phyloP scores from a whole-genome alignment of 2,329 filamentous ascomycete genomes.

The Cercospora berteroae region DNA sequence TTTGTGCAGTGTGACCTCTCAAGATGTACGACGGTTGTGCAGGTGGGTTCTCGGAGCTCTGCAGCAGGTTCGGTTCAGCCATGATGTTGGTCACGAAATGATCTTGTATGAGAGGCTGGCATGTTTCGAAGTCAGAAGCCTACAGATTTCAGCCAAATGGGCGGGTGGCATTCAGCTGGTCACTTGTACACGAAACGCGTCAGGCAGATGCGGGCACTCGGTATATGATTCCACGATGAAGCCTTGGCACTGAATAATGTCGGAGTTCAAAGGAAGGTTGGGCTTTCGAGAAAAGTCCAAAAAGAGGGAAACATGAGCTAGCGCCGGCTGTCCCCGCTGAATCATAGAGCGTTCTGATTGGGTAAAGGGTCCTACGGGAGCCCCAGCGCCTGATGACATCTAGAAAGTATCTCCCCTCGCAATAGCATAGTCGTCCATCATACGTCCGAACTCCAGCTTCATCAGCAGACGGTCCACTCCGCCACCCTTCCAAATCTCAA shows the following conservation, averaged over 20 bases:
- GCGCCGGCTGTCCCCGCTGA: not conserved
- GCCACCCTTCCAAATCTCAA: slow-evolving; percentile 65
- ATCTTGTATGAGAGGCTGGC: not conserved
- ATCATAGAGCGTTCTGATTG: not conserved
- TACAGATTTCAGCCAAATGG: not conserved
- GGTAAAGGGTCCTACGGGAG: not conserved
- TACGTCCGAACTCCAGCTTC: slow-evolving; percentile 71
- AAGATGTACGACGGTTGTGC: slow-evolving; percentile 68
- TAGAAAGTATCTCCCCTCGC: not conserved
- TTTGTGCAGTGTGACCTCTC: slow-evolving; percentile 77
- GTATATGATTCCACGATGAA: not conserved
- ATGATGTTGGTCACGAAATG: slow-evolving; percentile 6
- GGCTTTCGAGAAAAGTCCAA: not conserved
- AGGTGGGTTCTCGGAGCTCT: slow-evolving; percentile 40
- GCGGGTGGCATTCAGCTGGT: not conserved
- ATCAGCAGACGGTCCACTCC: slow-evolving; percentile 83
- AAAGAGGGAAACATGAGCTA: not conserved
- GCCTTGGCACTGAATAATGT: not conserved
- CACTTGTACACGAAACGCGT: not conserved
- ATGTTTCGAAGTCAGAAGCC: not conserved
- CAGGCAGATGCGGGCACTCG: not conserved
- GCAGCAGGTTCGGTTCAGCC: slow-evolving; percentile 15
- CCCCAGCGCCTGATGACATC: not conserved
- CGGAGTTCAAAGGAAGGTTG: not conserved
- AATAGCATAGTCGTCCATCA: slow-evolving; percentile 17